Evolutionary conservation across 192 early-diverging fungal species (phyloP), one percentile per base, ranked within the genome.

Genomic region (Coemansia sp.): DNA sequence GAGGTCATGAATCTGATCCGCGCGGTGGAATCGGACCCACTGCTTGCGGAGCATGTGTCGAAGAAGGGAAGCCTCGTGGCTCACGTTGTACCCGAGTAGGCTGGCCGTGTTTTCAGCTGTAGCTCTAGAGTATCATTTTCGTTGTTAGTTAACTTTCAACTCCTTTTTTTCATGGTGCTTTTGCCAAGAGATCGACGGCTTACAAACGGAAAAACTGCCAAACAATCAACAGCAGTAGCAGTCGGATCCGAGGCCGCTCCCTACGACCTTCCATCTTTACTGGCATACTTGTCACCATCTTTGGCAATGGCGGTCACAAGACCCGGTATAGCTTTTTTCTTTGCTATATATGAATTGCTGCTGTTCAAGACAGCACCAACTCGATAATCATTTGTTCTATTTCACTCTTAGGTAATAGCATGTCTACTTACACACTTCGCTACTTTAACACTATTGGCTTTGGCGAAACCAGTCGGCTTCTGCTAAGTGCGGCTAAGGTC

Each of bases 401-500:
- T 22, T 20, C 40, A 41, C 17, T 41, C 12, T 17, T 41, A 41
- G 17, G 40, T n/a, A 22, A 36, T 7, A 59, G 17, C 43, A 63
- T 54, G 51, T 3, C 51, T n/a, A n/a, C 51, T 14, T 82, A 69
- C 17, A 61, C 59, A n/a, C 29, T 82, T 27, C 65, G 65, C 51
- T 82, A 82, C 59, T 77, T 82, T 51, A 25, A 64, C 19, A 22
- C 56, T 5, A 20, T 45, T 6, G 70, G 67, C 22, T 51, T 62
- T 37, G 79, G 61, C 36, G 79, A 82, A 37, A 25, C 62, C 6
- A 40, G 42, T 42, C 71, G 69, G 11, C 31, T 68, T 10, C 45
- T 91, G 12, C 68, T 86, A n/a, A 63, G 77, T 22, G 49, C 59
- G 27, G 64, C 65, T 32, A 68, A 72, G n/a, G 81, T 68, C 9